Conservation (phyloP, 192 early-diverging fungal genomes). For the Gryganskiella cystojenkinii region DNA sequence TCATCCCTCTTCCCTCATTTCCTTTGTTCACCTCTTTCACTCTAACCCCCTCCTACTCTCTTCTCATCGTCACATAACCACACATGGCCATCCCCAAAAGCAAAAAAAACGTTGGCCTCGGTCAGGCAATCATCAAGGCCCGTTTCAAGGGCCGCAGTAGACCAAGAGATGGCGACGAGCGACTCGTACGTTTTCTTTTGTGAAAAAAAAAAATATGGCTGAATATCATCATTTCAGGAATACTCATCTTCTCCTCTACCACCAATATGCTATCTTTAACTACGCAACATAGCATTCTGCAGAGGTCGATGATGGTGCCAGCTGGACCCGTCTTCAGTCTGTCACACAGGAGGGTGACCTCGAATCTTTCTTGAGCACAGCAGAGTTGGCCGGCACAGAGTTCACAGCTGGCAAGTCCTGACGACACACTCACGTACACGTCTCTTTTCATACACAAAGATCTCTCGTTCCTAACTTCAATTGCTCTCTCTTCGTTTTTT, state of each 20-base stretch:
- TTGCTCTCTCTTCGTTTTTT: no score
- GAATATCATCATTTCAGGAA: not conserved
- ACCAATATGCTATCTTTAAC: not conserved
- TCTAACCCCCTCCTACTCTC: not conserved
- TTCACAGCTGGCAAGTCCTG: slow-evolving; percentile 79
- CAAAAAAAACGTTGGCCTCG: slow-evolving; percentile 60
- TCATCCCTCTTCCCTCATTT: not conserved
- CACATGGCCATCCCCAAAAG: slow-evolving; percentile 52
- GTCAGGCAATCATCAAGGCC: slow-evolving; percentile 57
- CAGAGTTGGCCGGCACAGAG: slow-evolving; percentile 94
- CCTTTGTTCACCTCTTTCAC: not conserved
- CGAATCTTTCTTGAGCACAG: slow-evolving; percentile 95
- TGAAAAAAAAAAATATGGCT: not conserved
- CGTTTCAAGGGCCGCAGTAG: slow-evolving; percentile 58
- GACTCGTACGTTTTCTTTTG: slow-evolving; percentile 48
- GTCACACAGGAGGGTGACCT: slow-evolving; percentile 98
- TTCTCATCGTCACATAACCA: not conserved
- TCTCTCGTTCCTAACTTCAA: no score
- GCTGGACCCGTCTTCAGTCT: slow-evolving; percentile 90
- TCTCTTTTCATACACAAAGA: slow-evolving; percentile 31
- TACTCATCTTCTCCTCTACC: not conserved
- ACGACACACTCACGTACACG: not conserved
- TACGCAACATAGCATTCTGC: slow-evolving; percentile 75
- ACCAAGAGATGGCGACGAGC: slow-evolving; percentile 55
- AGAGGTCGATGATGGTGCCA: slow-evolving; percentile 83